Evolutionary conservation across 805 yeast species (phyloP), one percentile per base, ranked within the genome.

Genomic region (Candida schatavii): DNA sequence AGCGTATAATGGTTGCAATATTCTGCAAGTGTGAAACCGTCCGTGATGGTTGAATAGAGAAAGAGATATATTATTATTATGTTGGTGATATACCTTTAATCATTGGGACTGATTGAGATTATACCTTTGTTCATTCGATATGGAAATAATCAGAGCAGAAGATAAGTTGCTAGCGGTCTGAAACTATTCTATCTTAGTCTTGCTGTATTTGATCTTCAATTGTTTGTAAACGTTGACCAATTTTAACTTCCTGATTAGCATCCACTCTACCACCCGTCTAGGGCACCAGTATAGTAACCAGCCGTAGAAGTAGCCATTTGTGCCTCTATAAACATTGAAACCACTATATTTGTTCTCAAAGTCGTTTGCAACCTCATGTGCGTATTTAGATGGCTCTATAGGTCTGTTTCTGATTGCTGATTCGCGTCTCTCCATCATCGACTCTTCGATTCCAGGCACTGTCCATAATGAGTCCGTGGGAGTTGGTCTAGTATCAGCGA

Each of bases 351-450:
- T 55, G 4, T 39, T 25, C 46, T 67, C 70, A 44, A 70, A 68
- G 48, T 81, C 85, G 30, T 59, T 54, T n/a, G 78, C 77, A 1
- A 84, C 79, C 36, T 68, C 55, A 14, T 51, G 50, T 1, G 88
- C 88, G 53, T 81, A 86, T 1, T 40, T 56, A n/a, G 72, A 80
- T 0, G 87, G 74, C 1, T 63, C 41, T 76, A 81, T 78, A 21
- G 93, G 91, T 17, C 62, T 61, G 58, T 77, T 77, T 14, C 74
- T 68, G 27, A 55, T 71, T 0, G 87, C 80, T 85, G 85, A 80
- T 35, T 67, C 57, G 50, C 75, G 75, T 57, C 91, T 71, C 30
- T 56, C 62, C 19, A 56, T 62, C 45, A 83, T 64, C 0, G 83
- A 75, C 17, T 62, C 66, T 18, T 58, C 55, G 40, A 81, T 80